Evolutionary conservation across 73 alveolate species (phyloP), one percentile per base, ranked within the genome.

Genomic region (Tetrahymena elliotti): DNA sequence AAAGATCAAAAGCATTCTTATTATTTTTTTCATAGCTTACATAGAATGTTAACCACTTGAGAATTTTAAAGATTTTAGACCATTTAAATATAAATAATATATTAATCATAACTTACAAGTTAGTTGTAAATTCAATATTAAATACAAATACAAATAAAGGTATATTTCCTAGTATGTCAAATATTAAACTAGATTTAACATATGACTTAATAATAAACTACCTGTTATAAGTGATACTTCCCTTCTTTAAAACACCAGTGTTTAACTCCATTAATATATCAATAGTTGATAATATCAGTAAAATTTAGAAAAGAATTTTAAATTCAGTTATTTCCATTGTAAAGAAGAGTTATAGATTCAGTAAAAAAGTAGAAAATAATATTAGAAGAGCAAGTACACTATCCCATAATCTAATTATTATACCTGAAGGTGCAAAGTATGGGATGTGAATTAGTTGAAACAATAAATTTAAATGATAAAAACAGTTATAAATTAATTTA

Each of bases 211-310:
- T 40, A 15, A 93, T 93, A 34, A 82, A 93, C n/a, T 93, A 10
- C 15, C 93, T 82, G 68, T 93, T 27, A n/a, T 35, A 68, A 6
- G 33, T 68, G 47, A 93, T 40, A 68, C 68, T 36, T 35, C 96
- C 96, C 68, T 84, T 35, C 20, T 68, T 35, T 93, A 93, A 37
- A 35, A 93, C 38, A 8, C 84, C 96, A 34, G 53, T 54, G 83
- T 93, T 93, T 40, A 93, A n/a, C 53, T 93, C 36, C 36, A 93
- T 11, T 33, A 53, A 35, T 10, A 93, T 93, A 31, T 93, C 96
- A 12, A 93, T 53, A 1, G n/a, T 68, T 3, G 88, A 68, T 27
- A 68, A 68, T 6, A 31, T 10, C 20, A 68, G n/a, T 18, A 68
- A 68, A 5, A n/a, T 27, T 16, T 68, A 24, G 20, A 68, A 68